Conservation (phyloP, 306 rosid species). For the Cucumis melo region DNA sequence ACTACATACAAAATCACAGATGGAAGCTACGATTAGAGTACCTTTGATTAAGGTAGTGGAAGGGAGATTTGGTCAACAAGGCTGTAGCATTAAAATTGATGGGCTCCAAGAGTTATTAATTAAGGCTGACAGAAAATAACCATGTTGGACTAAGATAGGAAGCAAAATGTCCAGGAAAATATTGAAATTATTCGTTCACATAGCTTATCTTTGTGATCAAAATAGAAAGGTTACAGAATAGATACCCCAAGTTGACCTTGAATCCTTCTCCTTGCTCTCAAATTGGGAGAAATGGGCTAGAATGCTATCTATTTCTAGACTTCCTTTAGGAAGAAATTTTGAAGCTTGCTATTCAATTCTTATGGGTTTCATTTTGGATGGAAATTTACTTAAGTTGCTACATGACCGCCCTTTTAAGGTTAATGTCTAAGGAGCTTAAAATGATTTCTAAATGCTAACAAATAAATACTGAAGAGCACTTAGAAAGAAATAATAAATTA, state of each 20-base stretch:
- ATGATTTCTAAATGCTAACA: neutral
- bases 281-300: neutral
- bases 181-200: neutral
- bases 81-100: neutral
- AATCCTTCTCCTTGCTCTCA: neutral
- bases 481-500: neutral
- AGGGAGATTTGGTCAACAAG: neutral
- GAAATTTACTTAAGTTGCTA: neutral
- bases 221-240: neutral
- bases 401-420: neutral
- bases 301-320: neutral
- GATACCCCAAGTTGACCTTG: neutral
- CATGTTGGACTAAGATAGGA: neutral
- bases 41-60: neutral
- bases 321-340: neutral
- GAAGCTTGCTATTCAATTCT: neutral
- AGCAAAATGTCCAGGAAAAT: neutral
- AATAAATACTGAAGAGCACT: neutral
- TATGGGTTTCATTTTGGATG: neutral
- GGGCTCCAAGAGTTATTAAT: neutral
- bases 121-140: neutral
- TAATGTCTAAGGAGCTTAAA: neutral
- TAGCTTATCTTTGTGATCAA: neutral
- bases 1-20: neutral
- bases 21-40: neutral